A percentile compares a stretch with the other conserved stretches of the same genome.
phyloP scores from a whole-genome alignment of 2,329 filamentous ascomycete species.

The Torrubiellomyces zombiae region DNA sequence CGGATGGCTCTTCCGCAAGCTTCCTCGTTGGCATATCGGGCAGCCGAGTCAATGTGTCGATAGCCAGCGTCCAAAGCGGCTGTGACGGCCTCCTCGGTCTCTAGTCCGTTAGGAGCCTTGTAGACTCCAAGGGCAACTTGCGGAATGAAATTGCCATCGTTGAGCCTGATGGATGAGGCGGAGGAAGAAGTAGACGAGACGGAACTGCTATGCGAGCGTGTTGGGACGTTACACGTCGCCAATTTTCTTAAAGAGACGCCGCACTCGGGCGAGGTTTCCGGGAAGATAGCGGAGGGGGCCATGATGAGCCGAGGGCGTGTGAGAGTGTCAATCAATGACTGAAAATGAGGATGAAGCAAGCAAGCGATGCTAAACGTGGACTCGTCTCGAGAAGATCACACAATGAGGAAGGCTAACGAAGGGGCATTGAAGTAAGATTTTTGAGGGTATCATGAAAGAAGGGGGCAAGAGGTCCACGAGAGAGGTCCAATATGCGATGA shows the following conservation, averaged over 20 bases:
- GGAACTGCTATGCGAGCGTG: slow-evolving; percentile 11
- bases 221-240: slow-evolving; percentile 6
- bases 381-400: too few relatives aligned
- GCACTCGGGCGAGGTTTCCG: slow-evolving; percentile 17
- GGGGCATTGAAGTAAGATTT: too few relatives aligned
- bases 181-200: slow-evolving; percentile 7
- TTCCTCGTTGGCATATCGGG: slow-evolving; percentile 46
- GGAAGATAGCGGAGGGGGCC: slow-evolving; percentile 19
- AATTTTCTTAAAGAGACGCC: slow-evolving; percentile 13
- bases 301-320: too few relatives aligned
- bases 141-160: slow-evolving; percentile 55
- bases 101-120: slow-evolving; percentile 29
- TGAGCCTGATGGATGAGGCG: slow-evolving; percentile 42
- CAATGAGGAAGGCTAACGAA: too few relatives aligned
- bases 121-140: slow-evolving; percentile 29
- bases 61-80: slow-evolving; percentile 42
- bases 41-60: slow-evolving; percentile 36
- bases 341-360: slow-evolving; percentile 3
- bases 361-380: slow-evolving; percentile 2
- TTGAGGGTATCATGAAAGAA: too few relatives aligned
- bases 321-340: slow-evolving; percentile 1
- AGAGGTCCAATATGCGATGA: too few relatives aligned
- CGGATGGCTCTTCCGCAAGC: slow-evolving; percentile 57
- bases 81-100: slow-evolving; percentile 43
- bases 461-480: too few relatives aligned